These are phyloP conservation scores for Daucus carota DNA, from an alignment of 129 eudicot genomes.

Conservation along the genomic window DH1_v3.0 NC_030383.2:58978001-58978500, in stretches of 20 bases:
- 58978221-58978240: slow-evolving; percentile 93
- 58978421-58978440: slow-evolving; percentile 94
- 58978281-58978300: slow-evolving; percentile 98
- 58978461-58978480: slow-evolving; percentile 97
- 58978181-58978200: slow-evolving; percentile 78
- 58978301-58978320: slow-evolving; percentile 86
- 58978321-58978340: slow-evolving; percentile 60
- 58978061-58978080: slow-evolving; percentile 99
- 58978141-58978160: neutral
- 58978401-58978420: slow-evolving; percentile 86
- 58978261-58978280: slow-evolving; percentile 97
- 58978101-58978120: neutral
- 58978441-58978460: slow-evolving; percentile 96
- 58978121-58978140: neutral
- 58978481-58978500: slow-evolving; percentile 99
- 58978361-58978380: slow-evolving; percentile 50
- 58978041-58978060: slow-evolving; percentile 89
- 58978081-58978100: slow-evolving; percentile 17
- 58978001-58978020: slow-evolving; percentile 82
- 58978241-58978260: slow-evolving; percentile 99
- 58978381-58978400: slow-evolving; percentile 34
- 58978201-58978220: slow-evolving; percentile 89
- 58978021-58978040: slow-evolving; percentile 85
- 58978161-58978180: neutral
- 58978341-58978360: slow-evolving; percentile 87